A percentile compares a stretch with the other conserved stretches of the same genome.
These are phyloP conservation scores for Tremella mesenterica DNA, from an alignment of 768 basidiomycete species.

Conservation along the genomic window DNA sequence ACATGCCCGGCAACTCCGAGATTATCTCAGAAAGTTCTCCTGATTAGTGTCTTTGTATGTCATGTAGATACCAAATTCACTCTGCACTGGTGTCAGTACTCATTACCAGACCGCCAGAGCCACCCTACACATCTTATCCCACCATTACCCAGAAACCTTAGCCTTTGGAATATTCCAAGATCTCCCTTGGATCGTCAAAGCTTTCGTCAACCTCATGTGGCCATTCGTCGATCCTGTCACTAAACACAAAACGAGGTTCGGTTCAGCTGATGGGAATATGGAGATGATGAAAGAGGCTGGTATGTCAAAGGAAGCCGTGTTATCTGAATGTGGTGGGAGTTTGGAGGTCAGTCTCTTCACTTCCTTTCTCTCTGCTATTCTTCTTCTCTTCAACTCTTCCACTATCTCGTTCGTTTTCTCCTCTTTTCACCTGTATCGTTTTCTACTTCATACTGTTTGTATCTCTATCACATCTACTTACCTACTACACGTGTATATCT, in stretches of 20 bases:
- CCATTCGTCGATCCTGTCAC: slow-evolving; percentile 41
- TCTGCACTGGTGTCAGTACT: no score
- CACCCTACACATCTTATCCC: slow-evolving; percentile 25
- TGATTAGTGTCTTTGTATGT: background rate
- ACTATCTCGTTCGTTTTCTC: no score
- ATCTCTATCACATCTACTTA: no score
- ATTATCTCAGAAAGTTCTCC: background rate
- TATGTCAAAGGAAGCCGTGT: slow-evolving; percentile 19
- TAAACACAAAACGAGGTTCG: slow-evolving; percentile 27
- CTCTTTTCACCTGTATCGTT: no score
- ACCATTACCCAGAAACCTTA: slow-evolving; percentile 40
- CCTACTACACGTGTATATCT: no score
- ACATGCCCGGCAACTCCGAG: background rate
- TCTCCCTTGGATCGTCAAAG: slow-evolving; percentile 35
- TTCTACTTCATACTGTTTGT: no score
- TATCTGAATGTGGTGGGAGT: slow-evolving; percentile 34
- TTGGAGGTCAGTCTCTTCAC: slow-evolving; percentile 25
- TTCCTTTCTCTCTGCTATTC: background rate
- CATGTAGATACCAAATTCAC: background rate
- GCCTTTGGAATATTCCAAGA: slow-evolving; percentile 24
- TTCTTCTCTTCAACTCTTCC: background rate
- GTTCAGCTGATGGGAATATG: slow-evolving; percentile 9
- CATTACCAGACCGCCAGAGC: slow-evolving; percentile 28
- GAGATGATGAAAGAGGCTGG: slow-evolving; percentile 25
- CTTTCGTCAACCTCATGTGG: slow-evolving; percentile 42